These are phyloP conservation scores for Phragmites australis DNA, from an alignment of 176 grass and related monocot species.

Conservation along the genomic window DNA sequence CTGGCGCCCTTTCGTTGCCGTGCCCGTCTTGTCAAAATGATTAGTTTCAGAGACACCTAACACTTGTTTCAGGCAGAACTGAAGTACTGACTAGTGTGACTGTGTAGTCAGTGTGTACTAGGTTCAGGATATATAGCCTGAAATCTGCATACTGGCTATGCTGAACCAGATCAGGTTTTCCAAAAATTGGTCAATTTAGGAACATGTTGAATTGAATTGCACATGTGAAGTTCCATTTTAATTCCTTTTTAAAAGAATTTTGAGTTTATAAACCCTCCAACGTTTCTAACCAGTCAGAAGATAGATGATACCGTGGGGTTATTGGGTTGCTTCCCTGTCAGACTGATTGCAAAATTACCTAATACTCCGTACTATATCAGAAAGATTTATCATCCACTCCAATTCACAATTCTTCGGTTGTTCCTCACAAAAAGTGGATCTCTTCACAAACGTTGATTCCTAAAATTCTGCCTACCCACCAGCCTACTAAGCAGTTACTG, in stretches of 20 bases:
- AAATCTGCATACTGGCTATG: neutral
- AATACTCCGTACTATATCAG: neutral
- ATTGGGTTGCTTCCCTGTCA: neutral
- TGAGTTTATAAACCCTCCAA: neutral
- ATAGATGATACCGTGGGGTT: neutral
- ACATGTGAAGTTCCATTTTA: neutral
- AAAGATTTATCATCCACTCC: neutral
- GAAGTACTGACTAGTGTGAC: neutral
- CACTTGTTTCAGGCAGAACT: constrained; percentile 7
- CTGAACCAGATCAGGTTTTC: neutral
- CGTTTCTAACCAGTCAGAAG: neutral
- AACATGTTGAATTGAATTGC: neutral
- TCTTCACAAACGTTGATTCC: neutral
- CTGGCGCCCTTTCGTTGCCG: neutral
- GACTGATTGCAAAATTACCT: neutral
- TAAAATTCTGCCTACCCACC: neutral
- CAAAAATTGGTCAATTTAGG: neutral
- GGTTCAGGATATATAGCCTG: neutral
- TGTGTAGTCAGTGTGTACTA: neutral
- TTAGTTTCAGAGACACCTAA: constrained; percentile 37
- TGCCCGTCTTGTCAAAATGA: constrained; percentile 42
- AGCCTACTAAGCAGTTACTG: neutral
- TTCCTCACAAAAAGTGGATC: too few relatives aligned
- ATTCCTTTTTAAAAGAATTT: neutral
- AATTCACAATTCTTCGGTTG: too few relatives aligned